These are phyloP conservation scores for Syncephalastrum sp. DNA, from an alignment of 371 early-diverging fungal genomes.

Conservation along the genomic window DNA sequence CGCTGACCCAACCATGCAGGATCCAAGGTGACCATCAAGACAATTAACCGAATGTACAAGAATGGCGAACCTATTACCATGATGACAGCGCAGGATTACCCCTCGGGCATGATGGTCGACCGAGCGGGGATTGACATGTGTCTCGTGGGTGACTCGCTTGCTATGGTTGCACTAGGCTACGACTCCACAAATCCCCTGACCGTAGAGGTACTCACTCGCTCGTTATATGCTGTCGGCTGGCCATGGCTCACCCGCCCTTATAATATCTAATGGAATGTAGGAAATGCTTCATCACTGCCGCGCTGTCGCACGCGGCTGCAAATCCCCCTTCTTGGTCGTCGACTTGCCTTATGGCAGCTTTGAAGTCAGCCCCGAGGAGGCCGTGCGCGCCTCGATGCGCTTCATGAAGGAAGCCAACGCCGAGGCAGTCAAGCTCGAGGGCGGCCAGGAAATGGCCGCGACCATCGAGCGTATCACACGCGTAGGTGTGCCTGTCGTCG, in stretches of 20 bases:
- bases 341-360: conserved; percentile 95
- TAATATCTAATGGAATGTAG: conserved; percentile 23
- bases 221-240: neutral
- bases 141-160: conserved; percentile 94
- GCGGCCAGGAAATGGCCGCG: conserved; percentile 81
- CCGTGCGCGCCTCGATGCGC: conserved; percentile 75
- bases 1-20: too few species aligned
- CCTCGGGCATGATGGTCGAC: conserved; percentile 83
- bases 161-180: conserved; percentile 94
- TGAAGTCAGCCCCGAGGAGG: conserved; percentile 72
- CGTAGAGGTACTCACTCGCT: conserved; percentile 59
- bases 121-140: conserved; percentile 81
- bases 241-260: neutral
- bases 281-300: conserved; percentile 95
- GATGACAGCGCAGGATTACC: conserved; percentile 91
- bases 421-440: conserved; percentile 96
- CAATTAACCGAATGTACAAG: too few species aligned
- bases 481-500: conserved; percentile 91
- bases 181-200: conserved; percentile 85
- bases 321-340: conserved; percentile 74
- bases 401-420: conserved; percentile 85
- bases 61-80: conserved; percentile 60
- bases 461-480: conserved; percentile 72
- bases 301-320: conserved; percentile 84
- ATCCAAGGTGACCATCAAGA: conserved; percentile 16